Evolutionary conservation across 176 grass and related monocot genomes (phyloP).

Genomic region (Elymus sibiricus): DNA sequence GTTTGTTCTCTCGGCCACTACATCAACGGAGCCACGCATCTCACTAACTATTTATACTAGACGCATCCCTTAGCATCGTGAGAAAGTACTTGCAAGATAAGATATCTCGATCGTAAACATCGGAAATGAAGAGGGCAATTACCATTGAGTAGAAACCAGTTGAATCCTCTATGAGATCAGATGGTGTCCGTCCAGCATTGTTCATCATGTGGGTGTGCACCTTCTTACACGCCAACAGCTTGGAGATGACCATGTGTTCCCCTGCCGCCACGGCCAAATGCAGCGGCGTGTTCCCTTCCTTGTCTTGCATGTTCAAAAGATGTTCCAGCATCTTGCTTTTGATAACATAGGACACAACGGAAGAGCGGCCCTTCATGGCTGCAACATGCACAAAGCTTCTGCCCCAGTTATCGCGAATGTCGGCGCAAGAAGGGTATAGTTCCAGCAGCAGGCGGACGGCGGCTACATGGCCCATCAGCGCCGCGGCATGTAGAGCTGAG

Average conservation of each 20-base stretch:
- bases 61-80: background rate
- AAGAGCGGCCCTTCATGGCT: background rate
- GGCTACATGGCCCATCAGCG: slow-evolving; percentile 25
- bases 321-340: background rate
- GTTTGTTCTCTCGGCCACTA: background rate
- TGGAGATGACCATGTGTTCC: background rate
- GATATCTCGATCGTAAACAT: background rate
- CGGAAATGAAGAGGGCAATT: background rate
- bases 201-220: slow-evolving; percentile 34
- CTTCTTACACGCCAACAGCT: slow-evolving; percentile 2
- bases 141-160: slow-evolving; percentile 47
- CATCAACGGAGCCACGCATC: background rate
- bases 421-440: slow-evolving; percentile 25
- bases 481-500: slow-evolving; percentile 35
- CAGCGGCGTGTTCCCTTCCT: slow-evolving; percentile 35
- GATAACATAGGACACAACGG: background rate
- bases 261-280: slow-evolving; percentile 34
- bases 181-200: slow-evolving; percentile 32
- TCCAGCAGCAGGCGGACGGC: slow-evolving; percentile 3
- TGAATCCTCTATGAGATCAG: slow-evolving; percentile 14
- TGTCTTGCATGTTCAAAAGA: slow-evolving; percentile 37
- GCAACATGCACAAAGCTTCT: slow-evolving; percentile 40
- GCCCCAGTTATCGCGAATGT: slow-evolving; percentile 26
- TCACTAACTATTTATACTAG: background rate
- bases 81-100: background rate